phyloP scores from a whole-genome alignment of 139 green algal species.

The Haematococcus sp. region DNA sequence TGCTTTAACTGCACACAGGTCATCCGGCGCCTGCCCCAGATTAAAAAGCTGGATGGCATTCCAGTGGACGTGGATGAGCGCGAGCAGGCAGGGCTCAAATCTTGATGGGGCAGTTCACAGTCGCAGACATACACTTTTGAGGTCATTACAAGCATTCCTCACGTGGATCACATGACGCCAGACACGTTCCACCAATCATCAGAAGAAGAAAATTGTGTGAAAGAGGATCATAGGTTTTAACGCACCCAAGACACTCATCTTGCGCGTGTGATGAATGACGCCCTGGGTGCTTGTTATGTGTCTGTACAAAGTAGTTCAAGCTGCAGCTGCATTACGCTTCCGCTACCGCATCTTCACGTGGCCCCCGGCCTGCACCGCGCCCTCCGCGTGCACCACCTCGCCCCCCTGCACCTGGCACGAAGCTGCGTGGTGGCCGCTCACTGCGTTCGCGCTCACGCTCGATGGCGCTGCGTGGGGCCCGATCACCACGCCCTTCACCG shows the following conservation, averaged over 20 bases:
- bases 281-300: neutral
- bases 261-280: too few species aligned
- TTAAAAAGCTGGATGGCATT: constrained; percentile 92
- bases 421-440: too few species aligned
- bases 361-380: neutral
- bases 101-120: neutral
- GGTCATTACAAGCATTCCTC: neutral
- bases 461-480: neutral
- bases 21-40: constrained; percentile 75
- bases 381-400: neutral
- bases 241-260: too few species aligned
- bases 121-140: neutral
- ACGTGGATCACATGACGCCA: neutral
- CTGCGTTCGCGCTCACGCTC: too few species aligned
- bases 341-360: neutral
- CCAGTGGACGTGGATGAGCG: constrained; percentile 82
- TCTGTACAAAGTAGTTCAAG: neutral
- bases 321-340: neutral
- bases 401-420: neutral
- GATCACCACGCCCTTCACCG: neutral
- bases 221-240: too few species aligned
- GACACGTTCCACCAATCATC: neutral
- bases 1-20: constrained; percentile 63
- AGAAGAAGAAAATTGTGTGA: neutral
- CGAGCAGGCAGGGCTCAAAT: constrained; percentile 53